Evolutionary conservation across 495 filamentous ascomycete genomes (phyloP), one percentile per base, ranked within the genome.

Genomic region (Xylona heveae): DNA sequence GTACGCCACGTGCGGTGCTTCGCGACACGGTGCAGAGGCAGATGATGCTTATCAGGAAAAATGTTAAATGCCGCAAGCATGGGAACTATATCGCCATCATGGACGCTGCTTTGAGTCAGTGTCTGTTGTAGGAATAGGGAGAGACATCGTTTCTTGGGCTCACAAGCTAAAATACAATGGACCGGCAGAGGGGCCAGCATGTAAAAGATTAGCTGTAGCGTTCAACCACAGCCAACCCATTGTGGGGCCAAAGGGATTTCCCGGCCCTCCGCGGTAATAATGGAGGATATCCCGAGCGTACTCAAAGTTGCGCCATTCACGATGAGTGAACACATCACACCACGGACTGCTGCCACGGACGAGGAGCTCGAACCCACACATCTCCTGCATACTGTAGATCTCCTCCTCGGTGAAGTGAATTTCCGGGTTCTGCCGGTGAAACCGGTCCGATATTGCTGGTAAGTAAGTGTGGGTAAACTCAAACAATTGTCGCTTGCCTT

Each of bases 171-270:
- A 61, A 40, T 63, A 72, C 16, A 68, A 36, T 6, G 52, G 49
- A 2, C 67, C 66, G 27, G 48, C 56, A 20, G 43, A 36, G 3
- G 61, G 58, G 0, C 67, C 67, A 22, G 54, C 36, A 6, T 40
- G 38, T 31, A 73, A 45, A 21, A 73, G 45, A 30, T 52, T 47
- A 9, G 56, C 46, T 1, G 66, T 71, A 9, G 68, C 63, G 48
- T 73, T 68, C 35, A 73, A 37, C 66, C 66, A 73, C 10, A 73
- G 47, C 60, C 58, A 70, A 6, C 68, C 68, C 62, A 72, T 69
- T 1, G 55, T 51, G 9, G 49, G 53, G n/a, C 57, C 61, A 37
- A 62, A 71, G 21, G 50, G 51, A 30, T 63, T 71, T 6, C 68
- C 68, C 13, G 68, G 68, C 36, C 36, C 68, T 10, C 62, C 58